Evolutionary conservation across 257 asterid genomes (phyloP).

Genomic region (Ehretia macrophylla): DNA sequence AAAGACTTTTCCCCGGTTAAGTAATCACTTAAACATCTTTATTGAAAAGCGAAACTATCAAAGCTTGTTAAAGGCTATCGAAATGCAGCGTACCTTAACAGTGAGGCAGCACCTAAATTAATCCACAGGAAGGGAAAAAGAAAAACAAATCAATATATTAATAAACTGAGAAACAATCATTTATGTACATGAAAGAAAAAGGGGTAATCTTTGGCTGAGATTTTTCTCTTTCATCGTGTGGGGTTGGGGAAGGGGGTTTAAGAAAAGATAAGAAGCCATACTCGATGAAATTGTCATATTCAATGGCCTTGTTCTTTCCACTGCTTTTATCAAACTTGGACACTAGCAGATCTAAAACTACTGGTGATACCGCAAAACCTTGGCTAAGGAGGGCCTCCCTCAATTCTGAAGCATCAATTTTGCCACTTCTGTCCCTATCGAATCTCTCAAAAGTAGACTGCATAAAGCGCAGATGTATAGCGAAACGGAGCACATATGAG

Average conservation of each 20-base stretch:
- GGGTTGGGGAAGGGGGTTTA: background rate
- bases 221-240: no score
- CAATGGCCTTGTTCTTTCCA: constrained; percentile 76
- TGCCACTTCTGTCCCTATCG: constrained; percentile 87
- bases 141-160: constrained; percentile 8
- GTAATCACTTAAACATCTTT: no score
- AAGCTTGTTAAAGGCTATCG: background rate
- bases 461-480: constrained; percentile 12
- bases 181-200: background rate
- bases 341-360: constrained; percentile 67
- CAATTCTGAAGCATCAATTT: constrained; percentile 67
- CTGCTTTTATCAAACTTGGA: constrained; percentile 90
- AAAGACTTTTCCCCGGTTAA: no score
- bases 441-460: constrained; percentile 83
- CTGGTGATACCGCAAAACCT: constrained; percentile 74
- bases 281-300: constrained; percentile 96
- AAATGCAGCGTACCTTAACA: constrained; percentile 57
- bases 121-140: constrained; percentile 13
- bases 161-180: background rate
- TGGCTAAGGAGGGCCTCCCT: constrained; percentile 84
- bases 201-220: background rate
- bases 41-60: background rate
- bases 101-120: constrained; percentile 91
- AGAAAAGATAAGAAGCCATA: constrained; percentile 25
- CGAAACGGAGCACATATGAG: constrained; percentile 9